Conservation (phyloP, 83 land plant species). For the Thuja plicata region DNA sequence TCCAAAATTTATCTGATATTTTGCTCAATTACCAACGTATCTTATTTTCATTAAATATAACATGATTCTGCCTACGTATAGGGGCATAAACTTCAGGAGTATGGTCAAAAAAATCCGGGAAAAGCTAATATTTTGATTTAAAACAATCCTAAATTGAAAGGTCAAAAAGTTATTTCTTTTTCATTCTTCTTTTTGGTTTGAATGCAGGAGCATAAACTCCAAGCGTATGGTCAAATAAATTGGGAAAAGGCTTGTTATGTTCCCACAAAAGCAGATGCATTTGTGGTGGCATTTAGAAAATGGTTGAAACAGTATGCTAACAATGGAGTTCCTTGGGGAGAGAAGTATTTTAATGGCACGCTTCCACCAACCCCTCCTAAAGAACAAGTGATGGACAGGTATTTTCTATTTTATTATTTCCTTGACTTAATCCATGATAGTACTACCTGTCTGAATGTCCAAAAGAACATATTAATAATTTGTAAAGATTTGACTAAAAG, state of each 20-base stretch:
- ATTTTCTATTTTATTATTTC: background rate
- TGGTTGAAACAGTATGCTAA: slow-evolving; percentile 71
- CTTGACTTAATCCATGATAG: background rate
- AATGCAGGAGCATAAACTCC: slow-evolving; percentile 53
- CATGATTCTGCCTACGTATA: no score
- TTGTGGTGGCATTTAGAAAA: slow-evolving; percentile 75
- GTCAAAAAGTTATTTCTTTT: background rate
- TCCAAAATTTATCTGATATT: background rate
- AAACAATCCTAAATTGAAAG: background rate
- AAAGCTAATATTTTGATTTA: no score
- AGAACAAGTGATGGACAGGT: background rate
- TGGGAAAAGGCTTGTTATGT: slow-evolving; percentile 72
- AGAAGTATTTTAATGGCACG: slow-evolving; percentile 17
- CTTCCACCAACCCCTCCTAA: slow-evolving; percentile 24
- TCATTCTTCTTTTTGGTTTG: background rate
- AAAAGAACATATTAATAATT: no score
- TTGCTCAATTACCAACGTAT: background rate
- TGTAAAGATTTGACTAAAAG: no score
- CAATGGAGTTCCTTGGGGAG: slow-evolving; percentile 59
- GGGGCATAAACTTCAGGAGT: no score
- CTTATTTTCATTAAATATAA: background rate
- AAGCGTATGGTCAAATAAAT: slow-evolving; percentile 37
- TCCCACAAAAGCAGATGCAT: slow-evolving; percentile 79
- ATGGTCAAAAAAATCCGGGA: no score
- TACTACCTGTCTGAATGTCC: no score